A percentile compares a stretch with the other conserved stretches of the same genome.
phyloP scores from a whole-genome alignment of 192 early-diverging fungal species.

The Coemansia sp. region DNA sequence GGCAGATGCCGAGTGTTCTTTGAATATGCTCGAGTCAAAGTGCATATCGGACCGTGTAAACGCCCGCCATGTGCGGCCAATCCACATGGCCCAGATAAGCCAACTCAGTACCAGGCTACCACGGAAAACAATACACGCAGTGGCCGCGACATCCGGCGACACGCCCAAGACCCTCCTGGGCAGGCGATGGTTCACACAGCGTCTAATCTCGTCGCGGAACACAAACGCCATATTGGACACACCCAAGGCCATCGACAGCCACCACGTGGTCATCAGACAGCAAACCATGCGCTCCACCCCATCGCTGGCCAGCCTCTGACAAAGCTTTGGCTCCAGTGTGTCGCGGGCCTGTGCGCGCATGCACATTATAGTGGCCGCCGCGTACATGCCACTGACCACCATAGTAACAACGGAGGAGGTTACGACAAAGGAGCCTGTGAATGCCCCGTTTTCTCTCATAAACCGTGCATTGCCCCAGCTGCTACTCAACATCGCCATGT shows the following conservation, averaged over 20 bases:
- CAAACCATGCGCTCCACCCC: conserved; percentile 13
- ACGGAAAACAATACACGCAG: conserved; percentile 26
- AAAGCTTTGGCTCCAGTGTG: conserved; percentile 1
- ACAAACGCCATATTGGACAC: conserved; percentile 36
- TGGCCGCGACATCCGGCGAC: neutral
- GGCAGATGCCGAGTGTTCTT: conserved; percentile 12
- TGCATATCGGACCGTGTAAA: conserved; percentile 26
- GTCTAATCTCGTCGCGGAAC: conserved; percentile 32
- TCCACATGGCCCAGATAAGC: conserved; percentile 32
- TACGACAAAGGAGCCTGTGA: conserved; percentile 17
- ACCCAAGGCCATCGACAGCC: conserved; percentile 27
- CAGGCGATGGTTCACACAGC: conserved; percentile 9
- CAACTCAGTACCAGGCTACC: conserved; percentile 38
- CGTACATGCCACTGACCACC: conserved; percentile 9
- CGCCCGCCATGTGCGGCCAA: conserved; percentile 25
- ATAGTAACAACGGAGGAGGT: conserved; percentile 23
- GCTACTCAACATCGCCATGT: conserved; percentile 34
- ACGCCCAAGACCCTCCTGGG: neutral
- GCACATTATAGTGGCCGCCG: conserved; percentile 9
- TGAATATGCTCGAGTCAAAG: conserved; percentile 42
- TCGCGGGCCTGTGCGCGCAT: conserved; percentile 5
- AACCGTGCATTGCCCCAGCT: conserved; percentile 38
- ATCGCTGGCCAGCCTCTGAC: conserved; percentile 15
- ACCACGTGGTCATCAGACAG: conserved; percentile 38
- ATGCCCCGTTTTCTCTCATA: conserved; percentile 41